Conservation (phyloP, 352 stramenopile species). For the Phytophthora quininea region DNA sequence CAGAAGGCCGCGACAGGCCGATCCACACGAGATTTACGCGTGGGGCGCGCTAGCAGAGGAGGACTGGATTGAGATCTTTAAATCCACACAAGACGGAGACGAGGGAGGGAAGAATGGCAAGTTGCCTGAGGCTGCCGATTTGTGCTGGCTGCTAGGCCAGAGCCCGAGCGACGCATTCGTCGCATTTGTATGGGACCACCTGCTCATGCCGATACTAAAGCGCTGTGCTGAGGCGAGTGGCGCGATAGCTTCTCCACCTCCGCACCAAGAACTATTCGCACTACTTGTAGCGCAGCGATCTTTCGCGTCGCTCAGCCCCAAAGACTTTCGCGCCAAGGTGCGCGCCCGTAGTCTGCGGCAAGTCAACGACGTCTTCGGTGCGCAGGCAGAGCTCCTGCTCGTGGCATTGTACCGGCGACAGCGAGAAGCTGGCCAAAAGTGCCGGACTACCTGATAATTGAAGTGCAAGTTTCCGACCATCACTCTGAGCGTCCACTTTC, state of each 20-base stretch:
- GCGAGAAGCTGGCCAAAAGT: conserved; percentile 12
- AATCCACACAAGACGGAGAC: conserved; percentile 6
- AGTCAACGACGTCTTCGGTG: conserved; percentile 36
- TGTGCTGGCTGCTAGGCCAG: conserved; percentile 46
- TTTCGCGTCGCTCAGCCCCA: conserved; percentile 47
- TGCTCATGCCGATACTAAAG: conserved; percentile 47
- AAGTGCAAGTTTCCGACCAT: conserved; percentile 43
- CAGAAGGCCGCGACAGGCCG: conserved; percentile 28
- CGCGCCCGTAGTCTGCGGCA: conserved; percentile 54
- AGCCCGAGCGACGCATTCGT: conserved; percentile 49
- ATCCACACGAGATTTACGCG: conserved; percentile 17
- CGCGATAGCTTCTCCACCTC: not conserved
- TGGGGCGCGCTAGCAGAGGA: conserved; percentile 46
- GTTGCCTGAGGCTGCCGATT: conserved; percentile 19
- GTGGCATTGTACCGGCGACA: conserved; percentile 53
- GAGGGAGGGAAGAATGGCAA: conserved; percentile 4
- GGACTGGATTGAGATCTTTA: conserved; percentile 51
- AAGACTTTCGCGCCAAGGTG: conserved; percentile 62
- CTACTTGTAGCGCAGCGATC: conserved; percentile 35
- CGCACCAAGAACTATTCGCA: conserved; percentile 21
- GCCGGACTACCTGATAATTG: not conserved
- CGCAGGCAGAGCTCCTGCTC: conserved; percentile 48
- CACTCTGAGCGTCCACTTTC: conserved; percentile 27
- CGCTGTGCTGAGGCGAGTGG: conserved; percentile 1
- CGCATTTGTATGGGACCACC: conserved; percentile 57